A percentile compares a stretch with the other conserved stretches of the same genome.
Conservation (phyloP, 352 stramenopile species). For the Phytophthora litchii region DNA sequence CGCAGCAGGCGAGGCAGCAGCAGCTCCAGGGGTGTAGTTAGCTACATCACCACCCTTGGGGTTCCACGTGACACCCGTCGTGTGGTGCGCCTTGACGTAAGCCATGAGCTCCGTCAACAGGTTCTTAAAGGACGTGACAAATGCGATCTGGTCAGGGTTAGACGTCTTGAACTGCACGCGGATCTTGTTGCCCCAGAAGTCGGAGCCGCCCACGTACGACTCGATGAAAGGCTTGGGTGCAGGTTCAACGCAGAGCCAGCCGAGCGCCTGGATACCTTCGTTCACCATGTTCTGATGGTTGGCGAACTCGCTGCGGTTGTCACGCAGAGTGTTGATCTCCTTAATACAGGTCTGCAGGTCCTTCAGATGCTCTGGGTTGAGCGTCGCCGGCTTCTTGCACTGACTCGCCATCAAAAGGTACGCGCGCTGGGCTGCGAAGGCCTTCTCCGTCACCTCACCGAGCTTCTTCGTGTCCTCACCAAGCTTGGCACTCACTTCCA, state of each 20-base stretch:
- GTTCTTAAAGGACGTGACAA: constrained; percentile 94
- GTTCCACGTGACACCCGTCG: constrained; percentile 95
- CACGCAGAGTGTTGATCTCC: constrained; percentile 77
- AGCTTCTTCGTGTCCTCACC: constrained; percentile 84
- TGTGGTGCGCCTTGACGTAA: constrained; percentile 97
- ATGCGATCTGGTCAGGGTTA: constrained; percentile 91
- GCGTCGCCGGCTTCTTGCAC: constrained; percentile 92
- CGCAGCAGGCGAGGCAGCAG: constrained; percentile 34
- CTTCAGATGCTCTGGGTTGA: constrained; percentile 74
- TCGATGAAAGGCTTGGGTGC: constrained; percentile 95
- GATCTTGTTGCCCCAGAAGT: constrained; percentile 99
- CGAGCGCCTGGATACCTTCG: constrained; percentile 84
- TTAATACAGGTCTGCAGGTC: constrained; percentile 80
- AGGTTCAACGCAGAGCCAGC: constrained; percentile 82
- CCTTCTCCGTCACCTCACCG: constrained; percentile 84
- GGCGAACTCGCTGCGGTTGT: constrained; percentile 84
- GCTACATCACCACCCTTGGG: constrained; percentile 68
- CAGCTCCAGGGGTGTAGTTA: constrained; percentile 43
- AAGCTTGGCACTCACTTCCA: constrained; percentile 75
- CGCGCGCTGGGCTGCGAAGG: constrained; percentile 89
- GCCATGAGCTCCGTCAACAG: constrained; percentile 90
- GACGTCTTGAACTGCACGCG: constrained; percentile 96
- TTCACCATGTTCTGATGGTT: constrained; percentile 91
- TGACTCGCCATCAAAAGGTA: constrained; percentile 93
- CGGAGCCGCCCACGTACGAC: constrained; percentile 93